Evolutionary conservation across 2,329 filamentous ascomycete genomes (phyloP).

Genomic region (Fusarium hainanense): DNA sequence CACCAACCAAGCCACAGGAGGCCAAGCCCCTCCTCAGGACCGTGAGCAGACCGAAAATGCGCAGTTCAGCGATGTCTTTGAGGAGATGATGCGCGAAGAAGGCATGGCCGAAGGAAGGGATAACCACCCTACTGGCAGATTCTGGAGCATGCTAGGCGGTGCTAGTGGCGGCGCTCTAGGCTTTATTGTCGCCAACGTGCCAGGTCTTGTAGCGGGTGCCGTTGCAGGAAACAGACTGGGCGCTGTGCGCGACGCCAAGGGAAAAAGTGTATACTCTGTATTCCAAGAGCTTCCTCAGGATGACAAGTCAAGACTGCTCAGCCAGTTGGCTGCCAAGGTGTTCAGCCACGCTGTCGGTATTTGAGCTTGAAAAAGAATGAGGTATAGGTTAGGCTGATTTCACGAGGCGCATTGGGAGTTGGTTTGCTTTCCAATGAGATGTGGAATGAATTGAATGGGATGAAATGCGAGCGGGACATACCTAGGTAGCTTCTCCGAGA

Average conservation of each 20-base stretch:
- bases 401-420: constrained; percentile 34
- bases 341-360: constrained; percentile 81
- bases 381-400: background rate
- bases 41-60: constrained; percentile 71
- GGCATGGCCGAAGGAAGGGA: constrained; percentile 79
- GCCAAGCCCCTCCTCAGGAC: constrained; percentile 50
- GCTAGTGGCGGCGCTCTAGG: constrained; percentile 89
- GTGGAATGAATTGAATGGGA: background rate
- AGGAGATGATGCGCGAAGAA: constrained; percentile 91
- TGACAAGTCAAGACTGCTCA: constrained; percentile 83
- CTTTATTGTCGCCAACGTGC: constrained; percentile 94
- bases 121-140: constrained; percentile 72
- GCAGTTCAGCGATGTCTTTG: constrained; percentile 89
- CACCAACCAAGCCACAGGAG: constrained; percentile 48
- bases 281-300: constrained; percentile 87
- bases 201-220: constrained; percentile 87
- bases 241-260: constrained; percentile 86
- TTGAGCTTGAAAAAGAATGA: constrained; percentile 41
- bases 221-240: constrained; percentile 95
- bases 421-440: constrained; percentile 8
- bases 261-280: constrained; percentile 94
- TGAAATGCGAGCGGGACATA: background rate
- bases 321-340: constrained; percentile 85
- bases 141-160: constrained; percentile 89
- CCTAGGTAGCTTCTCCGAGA: constrained; percentile 7